Evolutionary conservation across 441 rosid genomes (phyloP), one percentile per base, ranked within the genome.

Genomic region (Corymbia calophylla): DNA sequence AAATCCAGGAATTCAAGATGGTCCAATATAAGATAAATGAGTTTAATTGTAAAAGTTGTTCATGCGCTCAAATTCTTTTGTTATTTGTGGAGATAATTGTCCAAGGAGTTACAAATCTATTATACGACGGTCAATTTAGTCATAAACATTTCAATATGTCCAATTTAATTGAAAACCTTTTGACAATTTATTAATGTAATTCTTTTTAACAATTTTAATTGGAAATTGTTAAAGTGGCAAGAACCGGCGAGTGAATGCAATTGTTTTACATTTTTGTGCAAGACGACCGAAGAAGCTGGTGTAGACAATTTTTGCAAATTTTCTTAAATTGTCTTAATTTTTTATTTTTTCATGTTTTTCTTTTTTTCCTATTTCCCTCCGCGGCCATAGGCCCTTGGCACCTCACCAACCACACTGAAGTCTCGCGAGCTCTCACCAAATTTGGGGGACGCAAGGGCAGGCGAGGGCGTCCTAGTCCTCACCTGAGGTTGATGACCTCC

Each of bases 111-210:
- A 5, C 10, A 35, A 19, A 70, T 3, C 27, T 19, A 70, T 35
- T 5, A 9, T 19, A 3, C 0, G 0, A 0, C 3, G 2, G 7
- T 8, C 8, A 5, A 6, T 35, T 70, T 35, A 21, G 1, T 70
- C 0, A 2, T 70, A 10, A 35, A 35, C 5, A 35, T 19, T 19
- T 18, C 4, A 18, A 9, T 32, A 17, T 32, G 7, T 9, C 47
- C 0, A 68, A 32, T 17, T 32, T 68, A 68, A 1, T 32, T 9
- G 1, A 18, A 6, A 21, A 19, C 9, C 7, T 5, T 68, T 32
- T 32, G 1, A 70, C 5, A 3, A 70, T 32, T 31, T 15, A 2
- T 66, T 21, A 31, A 0, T 31, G 1, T 0, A 31, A 3, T 31
- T 39, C 1, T 17, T 66, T 5, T 7, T 1, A 31, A 8, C 3